Base-by-base conservation (phyloP, 805 yeast genomes). In the Priceomyces fermenticarens region DNA sequence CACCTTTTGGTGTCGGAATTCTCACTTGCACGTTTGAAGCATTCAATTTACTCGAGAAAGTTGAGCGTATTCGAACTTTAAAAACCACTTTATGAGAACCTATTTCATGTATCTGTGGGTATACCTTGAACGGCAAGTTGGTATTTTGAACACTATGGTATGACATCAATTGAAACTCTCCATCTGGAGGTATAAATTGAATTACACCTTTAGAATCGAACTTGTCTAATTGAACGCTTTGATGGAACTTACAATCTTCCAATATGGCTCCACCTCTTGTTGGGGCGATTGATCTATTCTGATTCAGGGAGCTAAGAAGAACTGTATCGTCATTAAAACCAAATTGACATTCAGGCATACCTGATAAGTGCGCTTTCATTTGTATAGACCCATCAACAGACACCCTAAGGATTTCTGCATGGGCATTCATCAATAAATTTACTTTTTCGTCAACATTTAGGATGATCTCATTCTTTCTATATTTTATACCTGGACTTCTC, bases 181-280 rank as follows among this genome's bases (percentile, higher is more conserved):
- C 95, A 62, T 88, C 96, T 1, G 96, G 96, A 2, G 96, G 96
- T 10, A 81, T 70, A 48, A 89, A 88, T 35, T 75, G 78, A 43
- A 89, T 83, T 16, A 77, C 65, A 31, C 85, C 67, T 17, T 83
- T 81, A 14, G 70, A 56, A 45, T 85, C 88, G 59, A 83, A 87
- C 49, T 78, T 75, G 43, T 78, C 77, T 41, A 88, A 67, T 45
- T 83, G 80, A 17, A 88, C 96, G 60, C 96, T 86, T 52, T 87
- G 91, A 61, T 88, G 96, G 62, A 88, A 85, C 48, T 84, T 87
- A 51, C 86, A 81, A 58, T 88, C 95, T 50, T 84, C 87, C 9
- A 89, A 63, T 0, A 72, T 54, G 4, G 81, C 85, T 28, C 73
- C 63, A 2, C 77, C 77, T 0, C 72, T 68, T 1, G 73, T 72